Conservation (phyloP, 305 asterid species). For the Petunia hybrid region DNA sequence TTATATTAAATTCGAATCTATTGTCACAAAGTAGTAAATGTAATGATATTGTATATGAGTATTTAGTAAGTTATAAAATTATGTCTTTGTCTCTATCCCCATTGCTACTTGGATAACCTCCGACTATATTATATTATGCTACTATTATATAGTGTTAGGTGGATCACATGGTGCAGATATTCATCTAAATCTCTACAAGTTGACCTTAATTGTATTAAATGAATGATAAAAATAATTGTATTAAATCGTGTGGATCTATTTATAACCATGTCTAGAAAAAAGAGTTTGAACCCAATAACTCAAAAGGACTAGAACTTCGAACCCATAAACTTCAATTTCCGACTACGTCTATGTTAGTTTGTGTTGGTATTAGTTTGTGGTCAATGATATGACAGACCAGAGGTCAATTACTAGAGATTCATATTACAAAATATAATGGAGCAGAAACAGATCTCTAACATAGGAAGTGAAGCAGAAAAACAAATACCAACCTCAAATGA, state of each 20-base stretch:
- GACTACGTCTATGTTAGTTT: background rate
- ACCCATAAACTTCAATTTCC: too few relatives aligned
- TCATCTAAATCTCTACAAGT: background rate
- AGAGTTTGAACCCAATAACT: too few relatives aligned
- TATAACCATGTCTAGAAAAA: too few relatives aligned
- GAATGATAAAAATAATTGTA: too few relatives aligned
- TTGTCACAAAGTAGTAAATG: background rate
- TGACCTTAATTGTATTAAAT: background rate
- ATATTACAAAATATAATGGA: background rate
- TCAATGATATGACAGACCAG: background rate
- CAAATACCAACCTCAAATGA: background rate
- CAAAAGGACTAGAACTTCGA: too few relatives aligned
- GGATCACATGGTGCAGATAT: background rate
- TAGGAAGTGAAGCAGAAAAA: background rate
- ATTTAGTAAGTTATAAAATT: background rate
- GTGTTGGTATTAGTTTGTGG: background rate
- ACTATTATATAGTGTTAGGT: background rate
- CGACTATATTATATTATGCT: too few relatives aligned
- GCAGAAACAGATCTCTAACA: background rate
- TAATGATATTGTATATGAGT: background rate
- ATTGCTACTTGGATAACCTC: background rate
- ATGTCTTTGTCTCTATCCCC: background rate
- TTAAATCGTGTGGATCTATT: too few relatives aligned
- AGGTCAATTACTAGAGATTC: constrained; percentile 9
- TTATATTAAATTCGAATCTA: background rate